Evolutionary conservation across 257 asterid genomes (phyloP).

Genomic region (Rubia yunnanensis): DNA sequence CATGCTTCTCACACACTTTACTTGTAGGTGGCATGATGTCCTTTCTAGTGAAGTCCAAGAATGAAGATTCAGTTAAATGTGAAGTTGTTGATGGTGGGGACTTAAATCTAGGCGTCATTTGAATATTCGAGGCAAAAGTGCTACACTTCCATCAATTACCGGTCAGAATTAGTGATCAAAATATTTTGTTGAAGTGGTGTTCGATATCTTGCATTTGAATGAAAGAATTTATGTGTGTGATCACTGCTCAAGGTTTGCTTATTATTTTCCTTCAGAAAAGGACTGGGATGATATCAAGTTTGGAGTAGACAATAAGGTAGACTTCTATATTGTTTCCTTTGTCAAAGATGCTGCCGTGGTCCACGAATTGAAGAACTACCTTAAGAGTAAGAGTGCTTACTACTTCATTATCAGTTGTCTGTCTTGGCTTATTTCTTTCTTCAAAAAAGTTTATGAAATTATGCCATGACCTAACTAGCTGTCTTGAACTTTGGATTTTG

Average conservation of each 20-base stretch:
- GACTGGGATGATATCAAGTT: slow-evolving; percentile 98
- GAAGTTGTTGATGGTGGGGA: slow-evolving; percentile 97
- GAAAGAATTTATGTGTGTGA: background rate
- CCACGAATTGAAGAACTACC: slow-evolving; percentile 85
- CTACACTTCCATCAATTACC: slow-evolving; percentile 91
- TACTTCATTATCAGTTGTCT: slow-evolving; percentile 3
- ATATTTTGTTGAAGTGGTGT: background rate
- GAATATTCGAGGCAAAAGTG: slow-evolving; percentile 94
- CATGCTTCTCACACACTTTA: slow-evolving; percentile 8
- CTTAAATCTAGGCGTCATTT: slow-evolving; percentile 94
- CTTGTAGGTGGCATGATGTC: slow-evolving; percentile 97
- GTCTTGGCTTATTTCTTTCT: background rate
- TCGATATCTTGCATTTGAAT: background rate
- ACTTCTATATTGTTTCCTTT: slow-evolving; percentile 93
- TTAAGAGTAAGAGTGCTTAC: slow-evolving; percentile 44
- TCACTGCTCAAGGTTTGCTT: slow-evolving; percentile 8
- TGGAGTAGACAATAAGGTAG: slow-evolving; percentile 90
- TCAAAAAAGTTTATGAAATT: background rate
- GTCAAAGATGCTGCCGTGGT: slow-evolving; percentile 98
- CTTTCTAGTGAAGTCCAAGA: slow-evolving; percentile 66
- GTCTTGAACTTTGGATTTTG: background rate
- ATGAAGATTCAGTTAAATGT: slow-evolving; percentile 72
- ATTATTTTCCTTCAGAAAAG: slow-evolving; percentile 51
- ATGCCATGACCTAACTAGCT: too few species aligned
- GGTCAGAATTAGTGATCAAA: slow-evolving; percentile 38